phyloP scores from a whole-genome alignment of 2,329 filamentous ascomycete species.

The Penicillium sp. region DNA sequence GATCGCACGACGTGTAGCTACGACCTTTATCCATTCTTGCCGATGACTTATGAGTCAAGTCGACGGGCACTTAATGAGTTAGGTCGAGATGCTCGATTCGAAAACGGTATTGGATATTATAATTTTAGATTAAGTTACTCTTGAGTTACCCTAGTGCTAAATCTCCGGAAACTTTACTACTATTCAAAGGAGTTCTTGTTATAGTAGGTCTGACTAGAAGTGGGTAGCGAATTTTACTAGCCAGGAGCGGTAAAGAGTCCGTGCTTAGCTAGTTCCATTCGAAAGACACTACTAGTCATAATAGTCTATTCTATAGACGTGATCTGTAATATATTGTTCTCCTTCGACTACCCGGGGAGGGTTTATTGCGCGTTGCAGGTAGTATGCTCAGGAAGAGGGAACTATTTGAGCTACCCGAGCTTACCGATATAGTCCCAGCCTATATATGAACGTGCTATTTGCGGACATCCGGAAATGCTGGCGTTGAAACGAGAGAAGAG shows the following conservation, averaged over 20 bases:
- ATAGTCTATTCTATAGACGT: constrained; percentile 25
- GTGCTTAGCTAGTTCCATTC: constrained; percentile 32
- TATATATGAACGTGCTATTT: constrained; percentile 22
- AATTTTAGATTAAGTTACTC: no score
- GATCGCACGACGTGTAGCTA: constrained; percentile 25
- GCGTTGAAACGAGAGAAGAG: constrained; percentile 29
- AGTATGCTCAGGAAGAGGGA: constrained; percentile 34
- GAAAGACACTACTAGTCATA: constrained; percentile 30
- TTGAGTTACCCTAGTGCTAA: constrained; percentile 12
- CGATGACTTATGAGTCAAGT: constrained; percentile 33
- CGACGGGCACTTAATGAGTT: constrained; percentile 27
- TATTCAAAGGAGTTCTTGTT: neutral
- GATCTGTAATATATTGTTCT: constrained; percentile 33
- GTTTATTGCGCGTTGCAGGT: constrained; percentile 22
- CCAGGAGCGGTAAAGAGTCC: constrained; percentile 31
- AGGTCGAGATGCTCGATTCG: constrained; percentile 27
- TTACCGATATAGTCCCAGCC: constrained; percentile 16
- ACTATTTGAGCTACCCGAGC: constrained; percentile 19
- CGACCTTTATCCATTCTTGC: constrained; percentile 24
- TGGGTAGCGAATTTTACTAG: constrained; percentile 28
- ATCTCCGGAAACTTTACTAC: no score
- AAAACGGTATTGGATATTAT: constrained; percentile 32
- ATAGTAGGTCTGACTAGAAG: constrained; percentile 9
- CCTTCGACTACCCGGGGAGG: constrained; percentile 28
- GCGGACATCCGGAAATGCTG: constrained; percentile 22